Conservation (phyloP, 768 basidiomycete species). For the Mycena rebaudengoi region DNA sequence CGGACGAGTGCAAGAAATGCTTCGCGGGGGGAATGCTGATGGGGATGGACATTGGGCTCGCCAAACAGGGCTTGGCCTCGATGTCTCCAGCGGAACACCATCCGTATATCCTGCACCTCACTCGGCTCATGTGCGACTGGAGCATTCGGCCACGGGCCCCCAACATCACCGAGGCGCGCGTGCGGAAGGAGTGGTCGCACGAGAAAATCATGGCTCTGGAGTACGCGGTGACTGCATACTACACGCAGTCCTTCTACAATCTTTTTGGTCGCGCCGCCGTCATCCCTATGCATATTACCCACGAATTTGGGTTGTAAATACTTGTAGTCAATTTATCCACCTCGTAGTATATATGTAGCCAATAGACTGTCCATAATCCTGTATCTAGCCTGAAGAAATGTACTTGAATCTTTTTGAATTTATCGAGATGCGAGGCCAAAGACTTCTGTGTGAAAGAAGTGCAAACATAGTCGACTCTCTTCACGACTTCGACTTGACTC, state of each 20-base stretch:
- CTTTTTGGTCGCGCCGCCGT: neutral
- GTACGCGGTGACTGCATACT: neutral
- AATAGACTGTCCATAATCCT: no score
- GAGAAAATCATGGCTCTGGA: neutral
- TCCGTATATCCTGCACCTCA: neutral
- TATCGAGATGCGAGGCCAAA: no score
- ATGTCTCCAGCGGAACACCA: neutral
- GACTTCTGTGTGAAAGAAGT: no score
- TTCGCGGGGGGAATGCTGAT: neutral
- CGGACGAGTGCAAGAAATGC: neutral
- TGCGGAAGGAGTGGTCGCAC: neutral
- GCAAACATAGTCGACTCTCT: no score
- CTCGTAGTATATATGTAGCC: no score
- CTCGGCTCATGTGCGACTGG: conserved; percentile 1
- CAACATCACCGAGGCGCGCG: neutral
- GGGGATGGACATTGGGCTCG: neutral
- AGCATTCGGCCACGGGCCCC: neutral
- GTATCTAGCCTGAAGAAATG: no score
- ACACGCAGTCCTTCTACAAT: neutral
- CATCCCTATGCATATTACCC: neutral
- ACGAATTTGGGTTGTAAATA: neutral
- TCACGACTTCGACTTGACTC: no score
- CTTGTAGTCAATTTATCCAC: no score
- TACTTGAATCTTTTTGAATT: no score
- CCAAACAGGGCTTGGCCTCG: neutral